These are phyloP conservation scores for Darksidea phi DNA, from an alignment of 495 filamentous ascomycete species.

Conservation along the genomic window DNA sequence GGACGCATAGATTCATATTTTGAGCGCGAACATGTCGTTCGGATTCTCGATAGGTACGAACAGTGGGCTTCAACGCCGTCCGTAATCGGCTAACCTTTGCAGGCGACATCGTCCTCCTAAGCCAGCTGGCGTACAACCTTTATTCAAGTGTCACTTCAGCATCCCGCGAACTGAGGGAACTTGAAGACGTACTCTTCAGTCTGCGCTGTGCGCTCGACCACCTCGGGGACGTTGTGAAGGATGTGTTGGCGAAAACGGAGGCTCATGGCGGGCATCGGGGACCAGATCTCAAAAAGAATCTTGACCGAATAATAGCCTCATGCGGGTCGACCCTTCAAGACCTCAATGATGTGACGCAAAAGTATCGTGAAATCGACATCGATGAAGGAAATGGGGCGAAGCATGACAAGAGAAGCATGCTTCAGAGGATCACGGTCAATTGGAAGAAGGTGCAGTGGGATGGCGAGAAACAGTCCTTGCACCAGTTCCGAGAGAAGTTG, in stretches of 20 bases:
- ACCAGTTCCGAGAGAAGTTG: not conserved
- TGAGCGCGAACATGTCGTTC: not conserved
- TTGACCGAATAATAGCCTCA: not conserved
- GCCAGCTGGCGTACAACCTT: no score
- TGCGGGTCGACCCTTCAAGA: not conserved
- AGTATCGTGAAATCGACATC: not conserved
- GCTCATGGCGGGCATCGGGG: not conserved
- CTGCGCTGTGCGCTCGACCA: not conserved
- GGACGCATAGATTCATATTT: no score
- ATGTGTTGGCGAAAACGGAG: not conserved
- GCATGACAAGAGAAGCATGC: not conserved
- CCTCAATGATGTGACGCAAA: not conserved
- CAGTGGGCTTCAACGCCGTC: not conserved
- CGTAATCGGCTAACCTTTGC: not conserved
- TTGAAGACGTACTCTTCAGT: not conserved
- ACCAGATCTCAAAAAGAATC: not conserved
- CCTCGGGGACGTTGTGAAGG: not conserved
- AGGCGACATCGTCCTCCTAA: conserved; percentile 1
- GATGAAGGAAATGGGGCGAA: not conserved
- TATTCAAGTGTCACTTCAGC: not conserved
- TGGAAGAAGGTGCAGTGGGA: not conserved
- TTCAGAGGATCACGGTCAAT: not conserved
- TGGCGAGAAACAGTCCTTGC: not conserved
- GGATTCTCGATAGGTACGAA: not conserved
- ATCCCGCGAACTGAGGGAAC: not conserved